Evolutionary conservation across 2,329 filamentous ascomycete genomes (phyloP), one percentile per base, ranked within the genome.

Genomic region (Colletotrichum sidae): DNA sequence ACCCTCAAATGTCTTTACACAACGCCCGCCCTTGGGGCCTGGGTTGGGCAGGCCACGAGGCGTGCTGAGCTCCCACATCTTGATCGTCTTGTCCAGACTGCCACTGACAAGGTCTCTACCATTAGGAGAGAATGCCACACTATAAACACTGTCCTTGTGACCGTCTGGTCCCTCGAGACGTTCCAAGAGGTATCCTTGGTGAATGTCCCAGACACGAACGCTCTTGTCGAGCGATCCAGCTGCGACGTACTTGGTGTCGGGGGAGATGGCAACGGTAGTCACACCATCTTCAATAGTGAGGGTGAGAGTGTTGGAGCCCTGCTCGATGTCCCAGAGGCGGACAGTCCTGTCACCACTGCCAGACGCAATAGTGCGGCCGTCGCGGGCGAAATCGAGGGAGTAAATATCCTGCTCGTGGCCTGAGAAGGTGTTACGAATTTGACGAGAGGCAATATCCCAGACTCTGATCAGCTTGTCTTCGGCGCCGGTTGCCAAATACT

Each of bases 361-460:
- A 8, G 96, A 98, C 6, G 95, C 96, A 72, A 99, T 98, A 63
- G 94, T 94, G 58, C 93, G 91, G 42, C 95, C 95, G 72, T 97
- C 96, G 46, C 93, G 90, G 38, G 95, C 92, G 78, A 97, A 99
- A 79, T 98, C 96, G 5, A 98, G 85, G 6, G 93, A 97, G 80
- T 98, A 98, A 69, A 99, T 99, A 71, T 99, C 96, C 79, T 99
- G 95, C 79, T 99, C 96, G 79, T 99, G 96, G 33, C 96, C 96
- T n/a, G 90, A 86, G 80, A 99, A 98, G 44, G 93, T 93, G 75
- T 96, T 93, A 73, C 94, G 92, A 76, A 99, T 98, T 8, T 88
- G 90, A 71, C 93, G 88, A 61, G 83, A 86, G 60, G 87, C 85
- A 71, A 99, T 98, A 76, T 99, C 96, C 96, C 96, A 99, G 55